Evolutionary conservation across 768 basidiomycete genomes (phyloP).

Genomic region (Suillus bovinus): DNA sequence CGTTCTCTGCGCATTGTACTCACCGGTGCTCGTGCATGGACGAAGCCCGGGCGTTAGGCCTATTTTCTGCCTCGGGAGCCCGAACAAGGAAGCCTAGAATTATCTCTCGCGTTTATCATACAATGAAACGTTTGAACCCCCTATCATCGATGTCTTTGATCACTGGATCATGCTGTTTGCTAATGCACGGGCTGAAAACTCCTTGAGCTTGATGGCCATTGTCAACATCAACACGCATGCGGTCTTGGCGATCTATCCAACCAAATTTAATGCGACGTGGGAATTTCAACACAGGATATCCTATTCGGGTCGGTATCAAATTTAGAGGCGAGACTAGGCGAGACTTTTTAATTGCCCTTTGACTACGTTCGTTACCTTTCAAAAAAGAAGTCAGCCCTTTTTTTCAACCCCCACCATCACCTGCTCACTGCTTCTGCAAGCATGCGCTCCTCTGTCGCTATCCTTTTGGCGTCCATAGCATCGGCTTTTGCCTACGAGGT

Average conservation of each 20-base stretch:
- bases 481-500: constrained; percentile 66
- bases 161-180: neutral
- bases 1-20: neutral
- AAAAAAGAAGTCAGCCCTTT: constrained; percentile 22
- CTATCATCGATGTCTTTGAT: neutral
- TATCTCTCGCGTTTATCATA: neutral
- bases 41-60: neutral
- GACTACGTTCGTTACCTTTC: constrained; percentile 20
- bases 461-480: constrained; percentile 52
- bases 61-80: neutral
- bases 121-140: too few relatives aligned
- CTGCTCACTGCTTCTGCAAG: constrained; percentile 16
- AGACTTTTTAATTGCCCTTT: constrained; percentile 10
- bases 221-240: neutral
- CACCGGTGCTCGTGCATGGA: neutral
- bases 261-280: constrained; percentile 17
- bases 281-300: constrained; percentile 15
- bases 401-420: constrained; percentile 18
- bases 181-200: neutral
- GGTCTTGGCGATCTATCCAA: neutral
- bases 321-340: neutral
- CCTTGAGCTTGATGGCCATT: neutral
- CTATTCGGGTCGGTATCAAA: constrained; percentile 11
- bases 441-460: constrained; percentile 45
- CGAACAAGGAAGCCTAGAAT: neutral